These are phyloP conservation scores for Immersiporthe knoxdaviesiana DNA, from an alignment of 2,329 filamentous ascomycete genomes.

Conservation along the genomic window DNA sequence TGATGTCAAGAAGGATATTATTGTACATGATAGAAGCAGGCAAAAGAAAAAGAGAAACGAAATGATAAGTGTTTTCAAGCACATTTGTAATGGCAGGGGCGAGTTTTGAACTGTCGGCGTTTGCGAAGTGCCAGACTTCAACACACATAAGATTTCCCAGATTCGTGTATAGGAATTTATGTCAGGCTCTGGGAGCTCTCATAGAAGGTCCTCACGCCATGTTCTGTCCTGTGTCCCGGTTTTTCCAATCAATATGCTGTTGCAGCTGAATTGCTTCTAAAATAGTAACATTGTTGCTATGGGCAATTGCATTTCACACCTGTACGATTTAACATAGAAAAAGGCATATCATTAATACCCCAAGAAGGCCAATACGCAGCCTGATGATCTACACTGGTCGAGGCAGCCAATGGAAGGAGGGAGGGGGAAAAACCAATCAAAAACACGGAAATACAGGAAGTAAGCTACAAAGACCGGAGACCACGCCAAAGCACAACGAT, in stretches of 20 bases:
- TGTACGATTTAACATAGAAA: neutral
- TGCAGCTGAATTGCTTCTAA: neutral
- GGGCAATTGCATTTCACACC: neutral
- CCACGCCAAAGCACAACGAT: neutral
- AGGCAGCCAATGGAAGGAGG: neutral
- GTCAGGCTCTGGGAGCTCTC: constrained; percentile 6
- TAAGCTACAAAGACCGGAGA: neutral
- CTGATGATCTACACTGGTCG: neutral
- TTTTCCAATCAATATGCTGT: neutral
- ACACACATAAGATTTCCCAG: neutral
- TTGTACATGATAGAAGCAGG: constrained; percentile 5
- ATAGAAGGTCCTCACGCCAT: neutral
- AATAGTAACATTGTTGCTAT: neutral
- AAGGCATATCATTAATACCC: constrained; percentile 9
- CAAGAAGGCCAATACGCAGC: neutral
- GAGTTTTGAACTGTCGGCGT: neutral
- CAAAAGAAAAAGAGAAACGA: neutral
- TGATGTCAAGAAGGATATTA: constrained; percentile 3
- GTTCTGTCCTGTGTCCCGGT: neutral
- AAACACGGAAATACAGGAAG: neutral
- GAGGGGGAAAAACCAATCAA: neutral
- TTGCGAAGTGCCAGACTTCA: neutral
- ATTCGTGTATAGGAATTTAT: neutral
- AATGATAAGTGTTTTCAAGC: neutral
- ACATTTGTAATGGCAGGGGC: neutral